Evolutionary conservation across 2,329 filamentous ascomycete genomes (phyloP), one percentile per base, ranked within the genome.

Genomic region (Conoideocrella luteorostrata): DNA sequence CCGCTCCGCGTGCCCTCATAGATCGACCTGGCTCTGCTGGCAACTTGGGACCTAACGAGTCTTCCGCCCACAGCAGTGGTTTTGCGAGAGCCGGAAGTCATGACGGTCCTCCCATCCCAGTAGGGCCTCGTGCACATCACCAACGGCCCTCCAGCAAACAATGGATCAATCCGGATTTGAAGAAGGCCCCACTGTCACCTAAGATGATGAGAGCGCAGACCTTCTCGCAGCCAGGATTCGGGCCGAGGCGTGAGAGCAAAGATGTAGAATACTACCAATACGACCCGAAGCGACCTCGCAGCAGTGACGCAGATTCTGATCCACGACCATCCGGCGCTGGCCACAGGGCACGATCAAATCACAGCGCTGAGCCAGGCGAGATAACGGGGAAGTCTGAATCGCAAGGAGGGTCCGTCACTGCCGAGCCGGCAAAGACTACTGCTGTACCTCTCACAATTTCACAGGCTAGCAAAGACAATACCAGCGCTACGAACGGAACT

Each of bases 91-190:
- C 51, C 3, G 45, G 46, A 22, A 52, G 54, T 17, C 65, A 74
- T 33, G 69, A 70, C 18, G 69, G 67, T 44, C 67, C 69, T 7
- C 58, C 68, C 6, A 75, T 79, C 38, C 75, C 75, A 3, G 65
- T 74, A 3, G 76, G 75, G 9, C 75, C 75, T 26, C 70, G 76
- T 28, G 70, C 70, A 13, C 74, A 77, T 46, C 72, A 70, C 45
- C 65, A 65, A 47, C 69, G 74, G 6, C 69, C 72, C 13, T 75
- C 74, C 1, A 78, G 75, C 55, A 78, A 77, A 52, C 76, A 79
- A 57, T 80, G 77, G 77, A 74, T 77, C 45, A 78, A 78, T 40
- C 72, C 75, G 4, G 70, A 68, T 22, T 52, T 74, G 4, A 77
- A 72, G 56, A 74, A 74, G 46, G 59, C 63, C 0, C 70, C 74